Evolutionary conservation across 1,139 yeast species (phyloP), one percentile per base, ranked within the genome.

Genomic region (Saccharomycopsis crataegensis): DNA sequence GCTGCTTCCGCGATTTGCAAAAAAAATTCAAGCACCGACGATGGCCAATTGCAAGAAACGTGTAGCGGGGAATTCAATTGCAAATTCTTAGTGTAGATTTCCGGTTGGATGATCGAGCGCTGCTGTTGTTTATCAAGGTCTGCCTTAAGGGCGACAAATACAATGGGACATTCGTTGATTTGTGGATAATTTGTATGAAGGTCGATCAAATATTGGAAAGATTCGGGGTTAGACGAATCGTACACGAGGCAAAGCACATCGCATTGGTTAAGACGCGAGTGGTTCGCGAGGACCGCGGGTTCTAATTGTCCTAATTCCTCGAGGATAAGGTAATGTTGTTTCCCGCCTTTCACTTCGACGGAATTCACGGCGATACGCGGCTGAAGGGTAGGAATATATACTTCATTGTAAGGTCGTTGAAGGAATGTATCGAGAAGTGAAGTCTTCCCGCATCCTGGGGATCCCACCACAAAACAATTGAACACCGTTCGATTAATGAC

Each of bases 41-140:
- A 78, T 2, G 89, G 77, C 99, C 99, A 93, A 14, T 83, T 78
- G 1, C 94, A 86, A 0, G 96, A 87, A 1, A 90, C 87, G 65
- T 93, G 98, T 59, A 93, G 69, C 1, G 91, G 91, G 42, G 70
- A 70, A 32, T 54, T 49, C 51, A 86, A 66, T 50, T 76, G 77
- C 2, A 86, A 65, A 31, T 78, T 77, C 41, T 89, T 73, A 0
- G 96, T 84, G 64, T 85, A 90, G 46, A 80, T 85, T 62, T 93
- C 98, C 0, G 99, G 99, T 63, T 89, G 96, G 6, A 78, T 72
- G 54, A 82, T 88, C 37, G 86, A 81, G 37, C 99, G 68, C 64
- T 93, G 99, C 62, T 91, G 97, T 64, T 91, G 98, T 60, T 95
- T 83, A 66, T 93, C 99, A 47, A 90, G 73, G 67, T 93, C 99